phyloP scores from a whole-genome alignment of 371 early-diverging fungal genomes.

The Mucor indicus region DNA sequence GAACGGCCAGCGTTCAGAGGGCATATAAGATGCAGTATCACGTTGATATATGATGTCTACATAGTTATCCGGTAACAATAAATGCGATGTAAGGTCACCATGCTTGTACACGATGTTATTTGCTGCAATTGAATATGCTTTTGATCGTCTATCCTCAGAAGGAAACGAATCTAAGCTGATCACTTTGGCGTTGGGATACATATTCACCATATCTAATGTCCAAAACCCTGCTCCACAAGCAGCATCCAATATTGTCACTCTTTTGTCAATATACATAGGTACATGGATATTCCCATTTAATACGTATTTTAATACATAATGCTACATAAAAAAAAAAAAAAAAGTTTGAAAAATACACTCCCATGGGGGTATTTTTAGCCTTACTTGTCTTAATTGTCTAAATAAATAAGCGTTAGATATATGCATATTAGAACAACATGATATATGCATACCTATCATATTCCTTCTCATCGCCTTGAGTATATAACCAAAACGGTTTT shows the following conservation, averaged over 20 bases:
- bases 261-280: slow-evolving; percentile 4
- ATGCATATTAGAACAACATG: not conserved
- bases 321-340: slow-evolving; percentile 11
- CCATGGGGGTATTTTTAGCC: not conserved
- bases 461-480: slow-evolving; percentile 21
- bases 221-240: slow-evolving; percentile 29
- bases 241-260: slow-evolving; percentile 11
- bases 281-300: slow-evolving; percentile 22
- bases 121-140: too few relatives aligned
- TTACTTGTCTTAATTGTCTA: slow-evolving; percentile 28
- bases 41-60: slow-evolving; percentile 61
- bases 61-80: slow-evolving; percentile 37
- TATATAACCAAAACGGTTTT: slow-evolving; percentile 13
- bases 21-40: slow-evolving; percentile 38
- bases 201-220: slow-evolving; percentile 24
- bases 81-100: slow-evolving; percentile 15
- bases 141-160: slow-evolving; percentile 3
- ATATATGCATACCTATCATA: slow-evolving; percentile 16
- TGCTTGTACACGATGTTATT: slow-evolving; percentile 21
- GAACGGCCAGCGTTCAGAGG: slow-evolving; percentile 38
- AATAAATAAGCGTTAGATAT: not conserved
- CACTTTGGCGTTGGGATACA: slow-evolving; percentile 23
- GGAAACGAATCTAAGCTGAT: slow-evolving; percentile 21
- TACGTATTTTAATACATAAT: slow-evolving; percentile 26
- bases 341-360: not conserved